Base-by-base conservation (phyloP, 2,329 filamentous ascomycete genomes). In the Thelonectria olida region DNA sequence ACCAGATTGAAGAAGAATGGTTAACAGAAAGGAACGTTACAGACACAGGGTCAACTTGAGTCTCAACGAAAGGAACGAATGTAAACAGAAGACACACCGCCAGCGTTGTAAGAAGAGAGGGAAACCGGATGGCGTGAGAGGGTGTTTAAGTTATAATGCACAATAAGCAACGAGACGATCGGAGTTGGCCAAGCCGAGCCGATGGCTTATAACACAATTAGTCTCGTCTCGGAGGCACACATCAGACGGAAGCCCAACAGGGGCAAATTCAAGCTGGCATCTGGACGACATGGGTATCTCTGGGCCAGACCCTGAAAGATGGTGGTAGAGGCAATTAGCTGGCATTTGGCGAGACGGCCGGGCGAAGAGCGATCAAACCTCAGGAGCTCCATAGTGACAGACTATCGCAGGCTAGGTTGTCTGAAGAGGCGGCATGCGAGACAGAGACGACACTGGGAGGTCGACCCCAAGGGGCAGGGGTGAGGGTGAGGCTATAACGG, bases 41-140 rank as follows among this genome's bases (percentile, higher is more conserved):
- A 79, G 79, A 81, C 77, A 75, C 72, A 75, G 70, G 71, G 72
- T 64, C 63, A 64, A 68, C 64, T 70, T 62, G 56, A 56, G 66
- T 66, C 64, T 70, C 59, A 63, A 56, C 61, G 74, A 76, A 76
- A 77, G 73, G 79, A 82, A 81, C 78, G 81, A 82, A 83, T 80
- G 80, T 79, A 80, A 80, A 67, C 31, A 63, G n/a, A 62, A 41
- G 63, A 82, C 73, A 77, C 77, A 83, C 79, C 80, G 82, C 79
- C 80, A 81, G 79, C 81, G 76, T 78, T 78, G 74, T 75, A 74
- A 77, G 75, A 73, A 72, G 67, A 77, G 70, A 75, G 74, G 76
- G 77, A 75, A 75, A 73, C 72, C 71, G 70, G 77, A 75, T 63
- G 59, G 66, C 15, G 70, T 61, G 69, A 65, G 71, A n/a, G 67